phyloP scores from a whole-genome alignment of 345 rosid genomes.

The Clarkia xantiana region DNA sequence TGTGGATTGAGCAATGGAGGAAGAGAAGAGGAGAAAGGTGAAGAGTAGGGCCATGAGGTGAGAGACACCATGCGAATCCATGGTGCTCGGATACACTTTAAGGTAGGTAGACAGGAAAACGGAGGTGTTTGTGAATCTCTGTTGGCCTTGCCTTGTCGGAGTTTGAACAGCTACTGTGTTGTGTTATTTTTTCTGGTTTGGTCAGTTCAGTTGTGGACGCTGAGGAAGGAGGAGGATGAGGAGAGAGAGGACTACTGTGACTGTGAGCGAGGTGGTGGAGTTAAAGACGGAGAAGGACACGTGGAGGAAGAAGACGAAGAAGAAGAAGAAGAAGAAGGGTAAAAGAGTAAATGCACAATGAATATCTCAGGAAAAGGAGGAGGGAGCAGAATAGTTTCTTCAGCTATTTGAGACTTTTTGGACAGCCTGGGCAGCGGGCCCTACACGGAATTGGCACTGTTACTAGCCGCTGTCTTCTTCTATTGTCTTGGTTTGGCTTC shows the following conservation, averaged over 20 bases:
- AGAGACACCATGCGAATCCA: conserved; percentile 43
- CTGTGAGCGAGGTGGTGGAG: too few relatives aligned
- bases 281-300: conserved; percentile 3
- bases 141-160: background rate
- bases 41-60: conserved; percentile 1
- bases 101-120: background rate
- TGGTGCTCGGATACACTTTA: conserved; percentile 16
- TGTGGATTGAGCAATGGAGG: conserved; percentile 20
- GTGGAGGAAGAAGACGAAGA: background rate
- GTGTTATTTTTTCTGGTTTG: background rate
- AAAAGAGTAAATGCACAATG: background rate
- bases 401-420: too few relatives aligned
- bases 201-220: too few relatives aligned
- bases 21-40: conserved; percentile 11
- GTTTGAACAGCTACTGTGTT: background rate
- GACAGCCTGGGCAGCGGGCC: conserved; percentile 44
- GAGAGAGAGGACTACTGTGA: too few relatives aligned
- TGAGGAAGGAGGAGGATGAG: background rate
- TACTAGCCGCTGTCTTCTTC: background rate
- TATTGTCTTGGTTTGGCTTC: background rate
- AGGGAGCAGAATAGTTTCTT: too few relatives aligned
- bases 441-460: conserved; percentile 19
- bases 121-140: background rate
- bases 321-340: background rate
- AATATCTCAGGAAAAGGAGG: too few relatives aligned